Percentiles rank a stretch among this genome's conserved stretches.
These are phyloP conservation scores for Phytophthora kernoviae DNA, from an alignment of 352 stramenopile species.

Conservation along the genomic window DNA sequence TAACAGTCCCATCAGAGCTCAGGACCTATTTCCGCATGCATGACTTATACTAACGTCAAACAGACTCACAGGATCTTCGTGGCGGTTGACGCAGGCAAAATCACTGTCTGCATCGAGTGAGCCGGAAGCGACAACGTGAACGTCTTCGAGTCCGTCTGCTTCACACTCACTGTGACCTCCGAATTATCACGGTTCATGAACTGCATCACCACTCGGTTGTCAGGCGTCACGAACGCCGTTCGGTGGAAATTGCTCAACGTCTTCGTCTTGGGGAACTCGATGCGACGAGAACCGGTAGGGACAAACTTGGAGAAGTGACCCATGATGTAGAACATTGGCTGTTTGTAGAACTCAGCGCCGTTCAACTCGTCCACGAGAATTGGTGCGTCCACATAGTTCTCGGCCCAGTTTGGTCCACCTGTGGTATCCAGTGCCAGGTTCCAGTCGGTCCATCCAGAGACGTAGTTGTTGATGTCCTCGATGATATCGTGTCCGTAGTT, in stretches of 20 bases:
- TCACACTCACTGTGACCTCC: conserved; percentile 15
- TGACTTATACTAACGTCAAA: not conserved
- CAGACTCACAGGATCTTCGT: too few relatives aligned
- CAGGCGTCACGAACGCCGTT: conserved; percentile 55
- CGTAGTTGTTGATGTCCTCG: conserved; percentile 79
- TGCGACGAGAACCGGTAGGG: conserved; percentile 41
- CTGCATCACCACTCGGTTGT: conserved; percentile 29
- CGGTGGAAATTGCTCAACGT: conserved; percentile 39
- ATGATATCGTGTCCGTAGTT: conserved; percentile 89
- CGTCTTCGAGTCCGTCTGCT: too few relatives aligned
- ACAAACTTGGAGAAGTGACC: conserved; percentile 81
- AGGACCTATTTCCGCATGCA: too few relatives aligned
- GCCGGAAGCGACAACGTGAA: too few relatives aligned
- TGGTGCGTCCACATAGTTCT: conserved; percentile 77
- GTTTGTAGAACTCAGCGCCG: conserved; percentile 74
- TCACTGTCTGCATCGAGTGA: not conserved
- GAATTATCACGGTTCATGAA: conserved; percentile 36
- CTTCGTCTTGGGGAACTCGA: conserved; percentile 32
- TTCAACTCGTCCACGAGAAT: conserved; percentile 69
- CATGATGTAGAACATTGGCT: conserved; percentile 84
- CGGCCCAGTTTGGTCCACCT: conserved; percentile 79
- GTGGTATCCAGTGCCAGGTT: conserved; percentile 79
- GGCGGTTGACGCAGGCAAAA: too few relatives aligned
- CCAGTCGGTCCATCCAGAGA: conserved; percentile 88
- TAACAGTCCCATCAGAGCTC: not conserved